Percentiles rank a stretch among this genome's conserved stretches.
phyloP scores from a whole-genome alignment of 441 rosid genomes.

The Populus tomentosa region DNA sequence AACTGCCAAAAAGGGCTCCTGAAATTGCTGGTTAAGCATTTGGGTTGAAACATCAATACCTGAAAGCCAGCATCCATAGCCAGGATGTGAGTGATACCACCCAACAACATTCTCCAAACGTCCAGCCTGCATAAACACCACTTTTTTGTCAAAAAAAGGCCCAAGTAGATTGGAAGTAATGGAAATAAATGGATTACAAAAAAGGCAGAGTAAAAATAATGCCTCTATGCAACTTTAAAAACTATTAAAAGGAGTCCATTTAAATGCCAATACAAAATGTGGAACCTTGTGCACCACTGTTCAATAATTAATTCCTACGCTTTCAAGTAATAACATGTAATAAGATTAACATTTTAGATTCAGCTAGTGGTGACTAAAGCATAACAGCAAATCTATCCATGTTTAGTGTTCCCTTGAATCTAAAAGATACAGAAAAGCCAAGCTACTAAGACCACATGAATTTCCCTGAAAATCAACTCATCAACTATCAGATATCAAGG shows the following conservation, averaged over 20 bases:
- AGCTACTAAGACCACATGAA: neutral
- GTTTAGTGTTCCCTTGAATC: neutral
- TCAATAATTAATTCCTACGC: neutral
- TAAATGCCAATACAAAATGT: neutral
- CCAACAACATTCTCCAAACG: constrained; percentile 95
- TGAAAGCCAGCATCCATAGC: constrained; percentile 98
- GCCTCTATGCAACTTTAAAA: neutral
- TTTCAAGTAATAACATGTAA: too few species aligned
- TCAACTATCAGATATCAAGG: neutral
- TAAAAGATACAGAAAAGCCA: neutral
- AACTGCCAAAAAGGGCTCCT: constrained; percentile 96
- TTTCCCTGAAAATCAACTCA: neutral
- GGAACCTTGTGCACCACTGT: neutral
- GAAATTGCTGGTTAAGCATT: constrained; percentile 93
- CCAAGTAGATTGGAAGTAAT: neutral
- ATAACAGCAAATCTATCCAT: neutral
- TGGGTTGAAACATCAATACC: constrained; percentile 98
- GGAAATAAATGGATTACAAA: neutral
- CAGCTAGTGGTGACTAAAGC: neutral
- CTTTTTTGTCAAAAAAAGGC: neutral
- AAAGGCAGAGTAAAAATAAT: neutral
- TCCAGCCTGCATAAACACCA: constrained; percentile 56
- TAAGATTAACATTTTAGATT: neutral
- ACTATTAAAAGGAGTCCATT: neutral
- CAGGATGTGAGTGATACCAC: constrained; percentile 99